Percentiles rank a stretch among this genome's conserved stretches.
Evolutionary conservation across 176 grass and related monocot genomes (phyloP).

Genomic region (Hordeum marinum): DNA sequence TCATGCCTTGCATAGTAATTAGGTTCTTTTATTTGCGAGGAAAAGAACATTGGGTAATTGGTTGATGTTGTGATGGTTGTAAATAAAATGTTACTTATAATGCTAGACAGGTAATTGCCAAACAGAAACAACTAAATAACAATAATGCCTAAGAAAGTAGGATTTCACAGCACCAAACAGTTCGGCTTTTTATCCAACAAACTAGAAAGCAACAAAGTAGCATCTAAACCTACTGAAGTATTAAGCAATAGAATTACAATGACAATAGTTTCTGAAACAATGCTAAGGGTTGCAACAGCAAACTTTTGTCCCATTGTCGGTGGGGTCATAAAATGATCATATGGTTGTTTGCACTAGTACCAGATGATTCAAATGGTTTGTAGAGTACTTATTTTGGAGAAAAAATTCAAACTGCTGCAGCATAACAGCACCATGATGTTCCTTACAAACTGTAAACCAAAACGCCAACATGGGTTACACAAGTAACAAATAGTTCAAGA

Average conservation of each 20-base stretch:
- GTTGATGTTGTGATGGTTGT: neutral
- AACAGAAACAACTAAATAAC: conserved; percentile 4
- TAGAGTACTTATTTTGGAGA: neutral
- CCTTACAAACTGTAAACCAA: neutral
- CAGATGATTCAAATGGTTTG: neutral
- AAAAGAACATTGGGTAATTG: neutral
- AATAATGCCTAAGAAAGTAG: neutral
- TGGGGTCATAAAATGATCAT: neutral
- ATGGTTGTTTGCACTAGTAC: neutral
- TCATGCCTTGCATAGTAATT: neutral
- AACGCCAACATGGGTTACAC: neutral
- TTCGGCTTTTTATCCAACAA: neutral
- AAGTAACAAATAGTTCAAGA: neutral
- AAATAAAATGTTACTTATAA: neutral
- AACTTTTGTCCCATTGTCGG: neutral
- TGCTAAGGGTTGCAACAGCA: neutral
- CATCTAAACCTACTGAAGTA: neutral
- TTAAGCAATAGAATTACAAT: neutral
- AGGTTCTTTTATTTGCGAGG: too few species aligned
- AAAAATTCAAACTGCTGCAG: neutral
- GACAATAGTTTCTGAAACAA: neutral
- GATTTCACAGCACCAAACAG: neutral
- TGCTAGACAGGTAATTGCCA: neutral
- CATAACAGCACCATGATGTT: neutral
- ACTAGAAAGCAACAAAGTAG: neutral